Evolutionary conservation across 73 alveolate species (phyloP).

Genomic region (Blepharisma stoltei): DNA sequence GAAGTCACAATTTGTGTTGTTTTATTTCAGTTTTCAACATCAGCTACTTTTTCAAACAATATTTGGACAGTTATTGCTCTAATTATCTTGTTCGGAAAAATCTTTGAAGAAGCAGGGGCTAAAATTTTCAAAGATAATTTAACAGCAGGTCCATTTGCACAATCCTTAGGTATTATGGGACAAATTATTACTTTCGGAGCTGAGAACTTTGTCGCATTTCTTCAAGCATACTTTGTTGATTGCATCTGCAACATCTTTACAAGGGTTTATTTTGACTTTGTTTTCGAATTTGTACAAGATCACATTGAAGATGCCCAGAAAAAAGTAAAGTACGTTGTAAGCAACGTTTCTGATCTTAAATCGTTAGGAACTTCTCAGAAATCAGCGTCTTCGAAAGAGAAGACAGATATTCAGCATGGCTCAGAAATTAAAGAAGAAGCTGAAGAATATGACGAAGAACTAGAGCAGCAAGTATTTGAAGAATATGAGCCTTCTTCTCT

Average conservation of each 20-base stretch:
- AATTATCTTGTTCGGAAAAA: slow-evolving; percentile 60
- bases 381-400: not conserved
- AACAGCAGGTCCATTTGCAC: slow-evolving; percentile 60
- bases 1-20: slow-evolving; percentile 48
- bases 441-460: slow-evolving; percentile 1
- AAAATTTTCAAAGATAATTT: slow-evolving; percentile 57
- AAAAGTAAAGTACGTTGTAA: not conserved
- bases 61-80: slow-evolving; percentile 68
- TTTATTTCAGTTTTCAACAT: slow-evolving; percentile 63
- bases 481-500: not conserved
- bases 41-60: slow-evolving; percentile 58
- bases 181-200: slow-evolving; percentile 88
- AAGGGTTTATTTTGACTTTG: slow-evolving; percentile 64
- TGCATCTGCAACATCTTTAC: slow-evolving; percentile 59
- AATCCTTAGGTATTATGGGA: slow-evolving; percentile 58
- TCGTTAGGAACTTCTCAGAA: not conserved
- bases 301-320: slow-evolving; percentile 40
- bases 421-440: slow-evolving; percentile 10
- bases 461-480: slow-evolving; percentile 25
- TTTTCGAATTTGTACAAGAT: slow-evolving; percentile 35
- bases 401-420: not conserved
- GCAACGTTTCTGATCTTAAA: slow-evolving; percentile 10
- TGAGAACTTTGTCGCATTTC: slow-evolving; percentile 74
- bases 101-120: slow-evolving; percentile 62
- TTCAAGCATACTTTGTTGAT: slow-evolving; percentile 69